These are phyloP conservation scores for Globomyces sp. DNA, from an alignment of 371 early-diverging fungal species.

Conservation along the genomic window DNA sequence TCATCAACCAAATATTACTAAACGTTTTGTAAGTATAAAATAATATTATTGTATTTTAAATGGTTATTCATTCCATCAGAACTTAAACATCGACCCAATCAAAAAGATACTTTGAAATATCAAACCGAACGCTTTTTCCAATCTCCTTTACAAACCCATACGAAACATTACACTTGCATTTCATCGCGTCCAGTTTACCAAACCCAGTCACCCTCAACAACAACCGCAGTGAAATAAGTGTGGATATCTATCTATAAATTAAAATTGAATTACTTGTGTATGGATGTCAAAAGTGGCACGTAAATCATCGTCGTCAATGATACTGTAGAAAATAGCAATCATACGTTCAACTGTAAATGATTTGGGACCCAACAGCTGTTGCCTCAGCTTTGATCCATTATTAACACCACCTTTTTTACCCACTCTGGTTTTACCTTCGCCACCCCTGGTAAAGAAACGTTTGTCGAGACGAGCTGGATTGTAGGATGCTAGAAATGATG, in stretches of 20 bases:
- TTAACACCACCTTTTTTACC: conserved; percentile 47
- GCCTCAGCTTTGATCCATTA: conserved; percentile 57
- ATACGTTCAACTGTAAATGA: conserved; percentile 88
- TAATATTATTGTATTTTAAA: too few species aligned
- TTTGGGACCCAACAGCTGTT: conserved; percentile 86
- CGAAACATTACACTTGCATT: conserved; percentile 83
- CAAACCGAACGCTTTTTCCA: conserved; percentile 72
- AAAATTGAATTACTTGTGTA: conserved; percentile 58
- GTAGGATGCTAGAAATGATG: conserved; percentile 88
- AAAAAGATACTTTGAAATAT: conserved; percentile 77
- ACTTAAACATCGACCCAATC: conserved; percentile 53
- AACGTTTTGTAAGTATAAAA: too few species aligned
- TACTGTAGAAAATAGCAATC: conserved; percentile 92
- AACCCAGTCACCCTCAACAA: conserved; percentile 65
- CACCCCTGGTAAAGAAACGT: conserved; percentile 68
- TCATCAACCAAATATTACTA: too few species aligned
- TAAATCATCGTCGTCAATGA: conserved; percentile 59
- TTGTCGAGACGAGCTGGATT: conserved; percentile 86
- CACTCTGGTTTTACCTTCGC: conserved; percentile 41
- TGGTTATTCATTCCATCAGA: not conserved
- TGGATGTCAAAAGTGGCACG: conserved; percentile 77
- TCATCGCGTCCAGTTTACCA: conserved; percentile 73
- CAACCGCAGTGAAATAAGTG: conserved; percentile 70
- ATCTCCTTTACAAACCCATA: conserved; percentile 69
- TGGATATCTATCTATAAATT: conserved; percentile 61